Conservation (phyloP, 257 asterid species). For the Solanum medicagineum region DNA sequence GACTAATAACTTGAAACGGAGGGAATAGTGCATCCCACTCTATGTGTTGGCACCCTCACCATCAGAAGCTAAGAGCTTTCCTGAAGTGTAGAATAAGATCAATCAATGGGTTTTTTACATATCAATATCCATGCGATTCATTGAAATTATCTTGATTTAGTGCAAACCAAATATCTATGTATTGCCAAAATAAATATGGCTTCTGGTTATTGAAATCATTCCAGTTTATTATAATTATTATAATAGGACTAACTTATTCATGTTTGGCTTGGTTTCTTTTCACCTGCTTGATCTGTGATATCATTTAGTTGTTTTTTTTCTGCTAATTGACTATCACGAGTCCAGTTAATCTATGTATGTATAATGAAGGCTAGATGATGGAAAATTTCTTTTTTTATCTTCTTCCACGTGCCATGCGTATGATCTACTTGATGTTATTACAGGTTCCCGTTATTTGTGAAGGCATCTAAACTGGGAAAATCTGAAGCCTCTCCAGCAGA, state of each 20-base stretch:
- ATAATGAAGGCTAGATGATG: neutral
- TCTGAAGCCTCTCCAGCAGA: constrained; percentile 65
- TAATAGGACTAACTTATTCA: neutral
- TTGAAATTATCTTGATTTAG: neutral
- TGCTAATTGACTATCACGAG: neutral
- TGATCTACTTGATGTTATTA: constrained; percentile 4
- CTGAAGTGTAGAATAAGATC: neutral
- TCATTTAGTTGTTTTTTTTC: neutral
- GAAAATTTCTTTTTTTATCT: neutral
- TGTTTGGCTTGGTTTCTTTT: neutral
- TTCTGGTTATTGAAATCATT: neutral
- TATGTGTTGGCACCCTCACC: neutral
- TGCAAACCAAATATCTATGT: neutral
- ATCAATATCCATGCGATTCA: neutral
- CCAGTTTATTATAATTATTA: neutral
- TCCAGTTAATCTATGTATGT: neutral
- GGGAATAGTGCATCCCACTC: neutral
- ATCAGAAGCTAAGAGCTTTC: neutral
- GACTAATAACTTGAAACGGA: neutral
- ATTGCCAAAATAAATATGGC: neutral
- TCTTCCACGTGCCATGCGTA: neutral
- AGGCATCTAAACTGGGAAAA: constrained; percentile 42
- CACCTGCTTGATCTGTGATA: neutral
- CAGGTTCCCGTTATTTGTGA: constrained; percentile 55
- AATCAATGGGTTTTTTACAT: neutral